Evolutionary conservation across 2,329 filamentous ascomycete species (phyloP), one percentile per base, ranked within the genome.

Genomic region (Alternaria sp.): DNA sequence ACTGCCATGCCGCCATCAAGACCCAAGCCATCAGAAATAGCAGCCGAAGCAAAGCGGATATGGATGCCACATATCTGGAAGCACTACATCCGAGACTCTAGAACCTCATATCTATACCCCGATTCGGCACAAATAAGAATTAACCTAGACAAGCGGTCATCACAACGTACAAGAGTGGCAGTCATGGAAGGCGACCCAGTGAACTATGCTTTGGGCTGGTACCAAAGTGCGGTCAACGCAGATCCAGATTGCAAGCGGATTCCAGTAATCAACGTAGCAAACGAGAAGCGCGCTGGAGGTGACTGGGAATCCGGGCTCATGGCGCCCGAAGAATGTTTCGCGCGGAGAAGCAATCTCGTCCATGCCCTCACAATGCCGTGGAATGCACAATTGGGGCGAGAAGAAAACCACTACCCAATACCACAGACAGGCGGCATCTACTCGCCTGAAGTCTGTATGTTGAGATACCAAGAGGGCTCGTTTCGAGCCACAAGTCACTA

Each of bases 271-370:
- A 91, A 89, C 65, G 85, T 87, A 54, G 90, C 90, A 46, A 91
- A 93, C 77, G 90, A 93, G 73, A 90, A 89, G 71, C 83, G 89
- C 36, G 84, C 90, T 0, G 90, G 90, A 9, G 90, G 90, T n/a
- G 90, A 93, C 72, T 93, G 90, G 90, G 90, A 92, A 68, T 89
- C 81, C 34, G 85, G 84, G 9, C 79, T 85, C 11, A 82, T 85
- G 65, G 86, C 86, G 31, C 87, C 87, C 51, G 88, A 90, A 78
- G 90, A 93, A 76, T 88, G 88, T 65, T 84, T 93, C 36, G 91
- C 90, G 70, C 84, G 90, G 60, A 83, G 90, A 66, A 91, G 89
- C 78, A 92, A 89, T 63, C 84, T 93, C 33, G 88, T 88, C 5
- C 86, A 88, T 17, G 87, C 88, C 3, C 81, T 93, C 48, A 84